Conservation (phyloP, 2,329 filamentous ascomycete genomes). For the Verticillium dahliae region DNA sequence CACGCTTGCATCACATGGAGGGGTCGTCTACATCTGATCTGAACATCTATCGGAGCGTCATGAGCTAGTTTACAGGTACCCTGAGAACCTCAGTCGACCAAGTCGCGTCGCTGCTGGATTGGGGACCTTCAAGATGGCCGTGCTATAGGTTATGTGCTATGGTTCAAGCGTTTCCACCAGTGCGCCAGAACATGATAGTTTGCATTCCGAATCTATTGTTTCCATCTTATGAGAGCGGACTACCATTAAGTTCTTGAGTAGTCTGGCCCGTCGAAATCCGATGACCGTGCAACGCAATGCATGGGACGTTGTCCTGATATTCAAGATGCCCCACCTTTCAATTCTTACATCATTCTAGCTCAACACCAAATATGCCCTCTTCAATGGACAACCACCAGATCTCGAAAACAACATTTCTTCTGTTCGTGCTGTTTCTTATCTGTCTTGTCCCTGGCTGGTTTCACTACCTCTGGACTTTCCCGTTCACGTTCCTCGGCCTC, state of each 20-base stretch:
- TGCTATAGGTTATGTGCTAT: too few species aligned
- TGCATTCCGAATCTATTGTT: too few species aligned
- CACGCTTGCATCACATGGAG: too few species aligned
- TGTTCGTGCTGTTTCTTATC: constrained; percentile 41
- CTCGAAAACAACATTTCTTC: constrained; percentile 33
- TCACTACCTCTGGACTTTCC: constrained; percentile 43
- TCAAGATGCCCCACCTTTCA: background rate
- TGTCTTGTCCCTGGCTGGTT: constrained; percentile 47
- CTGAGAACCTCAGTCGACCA: too few species aligned
- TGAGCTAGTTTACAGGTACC: too few species aligned
- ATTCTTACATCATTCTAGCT: constrained; percentile 16
- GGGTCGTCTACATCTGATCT: too few species aligned
- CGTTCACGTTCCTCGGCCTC: constrained; percentile 31
- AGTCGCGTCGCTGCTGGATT: too few species aligned
- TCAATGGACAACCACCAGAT: constrained; percentile 19
- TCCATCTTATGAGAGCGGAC: too few species aligned
- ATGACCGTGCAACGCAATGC: background rate
- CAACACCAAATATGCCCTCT: constrained; percentile 30
- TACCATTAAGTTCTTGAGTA: background rate
- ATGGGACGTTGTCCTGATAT: background rate
- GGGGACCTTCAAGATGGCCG: too few species aligned
- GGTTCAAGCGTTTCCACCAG: too few species aligned
- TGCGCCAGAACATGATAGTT: too few species aligned
- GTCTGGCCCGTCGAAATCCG: background rate
- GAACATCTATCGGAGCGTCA: too few species aligned